Evolutionary conservation across 768 basidiomycete genomes (phyloP), one percentile per base, ranked within the genome.

Genomic region (Termitomyces bulborhizus): DNA sequence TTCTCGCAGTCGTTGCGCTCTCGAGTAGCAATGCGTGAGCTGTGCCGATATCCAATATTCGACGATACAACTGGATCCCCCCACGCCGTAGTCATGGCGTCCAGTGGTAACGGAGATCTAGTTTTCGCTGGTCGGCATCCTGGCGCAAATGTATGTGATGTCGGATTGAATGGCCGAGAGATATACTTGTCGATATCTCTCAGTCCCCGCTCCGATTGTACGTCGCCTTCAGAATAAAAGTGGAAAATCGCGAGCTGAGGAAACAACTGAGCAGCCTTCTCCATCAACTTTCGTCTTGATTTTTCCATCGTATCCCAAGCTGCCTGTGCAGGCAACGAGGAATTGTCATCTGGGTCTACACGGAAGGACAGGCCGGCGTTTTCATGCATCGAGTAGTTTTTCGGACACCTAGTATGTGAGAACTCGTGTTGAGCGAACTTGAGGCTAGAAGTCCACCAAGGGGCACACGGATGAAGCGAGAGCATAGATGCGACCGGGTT

Each of bases 391-490:
- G 55, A 18, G 16, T 54, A 21, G 26, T 45, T 46, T 15, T n/a
- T 39, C n/a, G 46, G 41, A 39, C 18, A 16, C 11, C 18, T 34
- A 18, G 36, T 26, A 32, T 55, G 52, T 21, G 53, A 43, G 6
- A 42, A 26, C 1, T 37, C 32, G 9, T 16, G 13, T 16, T 11
- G 27, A 1, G 18, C 29, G 34, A 57, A 57, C 16, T 11, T 16
- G 6, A 60, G 47, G 37, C 48, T 53, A 24, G 51, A 50, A 5
- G 52, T 40, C 59, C 59, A 60, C 52, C 43, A 48, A 27, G 48
- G 41, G 2, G 56, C 53, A 2, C 43, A 29, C 9, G 50, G 42
- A 47, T 57, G 56, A 13, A 60, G 52, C 11, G 42, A 47, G 42
- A 54, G 40, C 47, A 51, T 57, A 11, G 59, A 57, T 36, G 52